Base-by-base conservation (phyloP, 169 alveolate species). In the Plasmodium yoelii region DNA sequence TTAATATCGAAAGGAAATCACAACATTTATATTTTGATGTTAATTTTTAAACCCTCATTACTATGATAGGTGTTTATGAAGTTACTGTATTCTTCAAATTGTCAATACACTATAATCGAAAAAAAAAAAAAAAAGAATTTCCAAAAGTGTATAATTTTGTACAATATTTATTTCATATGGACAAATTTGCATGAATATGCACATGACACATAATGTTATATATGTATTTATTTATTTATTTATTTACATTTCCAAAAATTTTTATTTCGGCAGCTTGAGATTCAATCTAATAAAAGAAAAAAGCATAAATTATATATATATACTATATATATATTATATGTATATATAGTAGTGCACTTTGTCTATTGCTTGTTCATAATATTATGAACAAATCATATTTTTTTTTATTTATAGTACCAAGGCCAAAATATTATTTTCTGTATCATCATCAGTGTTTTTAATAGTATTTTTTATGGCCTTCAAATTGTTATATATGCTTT, bases 201-300 rank as follows among this genome's bases (percentile, higher is more conserved):
- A 34, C 42, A 34, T 34, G 6, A 3, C 7, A 34, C 42, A 34
- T 34, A 34, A 34, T 34, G 4, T 34, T 1, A 34, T 34, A 34
- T 51, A 13, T 51, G 59, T 15, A 15, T 51, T 51, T 51, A 51
- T 60, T n/a, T 18, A 4, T 69, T 69, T 49, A 24, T 9, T 53
- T 9, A 26, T 55, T 63, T 75, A 75, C 88, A 42, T 64, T 75
- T 24, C 88, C 88, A 55, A 75, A 75, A 28, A 75, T 75, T 75
- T 75, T 75, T 61, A 75, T 75, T 63, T 75, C 88, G 9, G 63
- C 65, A 15, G 88, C 88, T 44, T 75, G 88, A 15, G 88, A 75
- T 75, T 75, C 88, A 15, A 75, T 75, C 88, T 75, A 18, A 42
- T 22, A 9, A 68, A 68, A 51, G 42, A 49, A 68, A 49, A 19